Base-by-base conservation (phyloP, 2,329 filamentous ascomycete genomes). In the Fusarium sacchari region DNA sequence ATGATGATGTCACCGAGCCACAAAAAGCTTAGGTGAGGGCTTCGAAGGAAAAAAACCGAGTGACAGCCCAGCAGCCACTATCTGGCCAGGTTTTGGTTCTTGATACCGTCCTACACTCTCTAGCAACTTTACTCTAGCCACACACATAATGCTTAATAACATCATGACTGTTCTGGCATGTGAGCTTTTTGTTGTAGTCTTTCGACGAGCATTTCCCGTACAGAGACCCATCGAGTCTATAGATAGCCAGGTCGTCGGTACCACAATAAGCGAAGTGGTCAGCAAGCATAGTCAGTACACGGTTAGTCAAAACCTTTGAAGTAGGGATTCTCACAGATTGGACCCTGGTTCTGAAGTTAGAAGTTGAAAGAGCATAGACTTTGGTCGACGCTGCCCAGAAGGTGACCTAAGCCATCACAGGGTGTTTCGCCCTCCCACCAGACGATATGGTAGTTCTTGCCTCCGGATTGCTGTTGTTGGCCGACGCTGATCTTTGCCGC, bases 301-400 rank as follows among this genome's bases (percentile, higher is more conserved):
- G 14, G 14, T 18, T n/a, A 0, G 5, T 6, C 7, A 34, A n/a
- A 5, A 32, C 0, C 3, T 9, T 13, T 1, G 0, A 49, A 15
- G 13, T 10, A 11, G 0, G 7, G 10, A 11, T 34, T n/a, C 46
- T 50, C 11, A 50, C 47, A 50, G 30, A 50, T 32, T n/a, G 47
- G 1, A 13, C 47, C 47, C 22, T 50, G 47, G 22, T 32, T n/a
- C 15, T 50, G 28, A 3, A 50, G 22, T 3, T 50, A 30, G 30
- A 50, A 50, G 22, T 50, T 7, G 47, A 32, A 34, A n/a, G 47
- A 50, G 47, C 47, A 50, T 34, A 50, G 15, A 13, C 26, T 32
- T 32, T 50, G 28, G 7, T 32, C 30, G 7, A 34, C 47, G 30
- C 11, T 32, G 15, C 47, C 47, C 3, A 50, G 22, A 11, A 34